Evolutionary conservation across 305 asterid species (phyloP), one percentile per base, ranked within the genome.

Genomic region (Andrographis paniculata): DNA sequence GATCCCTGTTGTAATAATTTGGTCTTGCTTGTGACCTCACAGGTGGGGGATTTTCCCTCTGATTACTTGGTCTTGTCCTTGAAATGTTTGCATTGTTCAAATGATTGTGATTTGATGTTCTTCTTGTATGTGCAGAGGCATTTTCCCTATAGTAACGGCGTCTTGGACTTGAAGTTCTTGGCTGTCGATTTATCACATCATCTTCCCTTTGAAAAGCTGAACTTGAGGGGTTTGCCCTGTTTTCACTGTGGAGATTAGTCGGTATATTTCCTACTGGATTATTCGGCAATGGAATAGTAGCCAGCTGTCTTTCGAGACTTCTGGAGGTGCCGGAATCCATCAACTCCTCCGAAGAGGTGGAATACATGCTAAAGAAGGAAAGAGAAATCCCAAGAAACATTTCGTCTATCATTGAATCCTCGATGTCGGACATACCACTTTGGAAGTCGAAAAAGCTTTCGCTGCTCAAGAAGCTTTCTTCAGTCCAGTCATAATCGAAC

Each of bases 251-350:
- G n/a, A n/a, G n/a, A n/a, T n/a, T n/a, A n/a, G n/a, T n/a, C n/a
- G n/a, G n/a, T n/a, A n/a, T n/a, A n/a, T n/a, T n/a, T n/a, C n/a
- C n/a, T n/a, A n/a, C n/a, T n/a, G n/a, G n/a, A n/a, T n/a, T n/a
- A n/a, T n/a, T n/a, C n/a, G n/a, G n/a, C n/a, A n/a, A n/a, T n/a
- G n/a, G n/a, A n/a, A n/a, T n/a, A n/a, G n/a, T n/a, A n/a, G n/a
- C 67, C 56, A 50, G 62, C 24, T 24, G 49, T 17, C 42, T 33
- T n/a, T 67, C 63, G n/a, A 57, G 28, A 20, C 45, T 52, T 58
- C 48, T 44, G 5, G 70, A 56, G 58, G 24, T 61, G 22, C 50
- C 63, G 16, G 63, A 53, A 44, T 63, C 63, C 48, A n/a, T 30
- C 51, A 44, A 36, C 30, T 18, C 44, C 45, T 14, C 45, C 17